These are phyloP conservation scores for Verticillium nonalfalfae DNA, from an alignment of 2,329 filamentous ascomycete species.

Conservation along the genomic window DNA sequence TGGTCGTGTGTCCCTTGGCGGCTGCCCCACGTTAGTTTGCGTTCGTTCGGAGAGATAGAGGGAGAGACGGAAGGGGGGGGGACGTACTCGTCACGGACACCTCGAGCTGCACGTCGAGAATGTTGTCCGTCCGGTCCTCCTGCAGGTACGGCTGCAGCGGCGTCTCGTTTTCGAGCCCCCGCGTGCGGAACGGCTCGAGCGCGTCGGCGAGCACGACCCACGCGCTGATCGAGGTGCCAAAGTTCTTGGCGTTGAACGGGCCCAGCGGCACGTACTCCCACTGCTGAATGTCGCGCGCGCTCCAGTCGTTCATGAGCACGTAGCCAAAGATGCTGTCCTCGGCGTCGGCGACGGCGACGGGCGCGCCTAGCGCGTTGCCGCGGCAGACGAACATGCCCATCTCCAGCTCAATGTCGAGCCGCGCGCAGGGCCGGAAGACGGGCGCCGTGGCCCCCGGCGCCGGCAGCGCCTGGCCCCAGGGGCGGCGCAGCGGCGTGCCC, in stretches of 20 bases:
- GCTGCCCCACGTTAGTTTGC: slow-evolving; percentile 9
- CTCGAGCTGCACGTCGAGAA: slow-evolving; percentile 29
- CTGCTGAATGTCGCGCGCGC: slow-evolving; percentile 53
- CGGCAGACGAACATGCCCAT: slow-evolving; percentile 68
- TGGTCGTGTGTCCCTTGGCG: slow-evolving; percentile 27
- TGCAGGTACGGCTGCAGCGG: slow-evolving; percentile 38
- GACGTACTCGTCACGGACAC: slow-evolving; percentile 31
- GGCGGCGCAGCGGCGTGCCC: slow-evolving; percentile 59
- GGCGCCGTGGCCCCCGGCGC: slow-evolving; percentile 38
- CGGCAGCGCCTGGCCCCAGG: slow-evolving; percentile 49
- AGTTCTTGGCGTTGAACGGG: slow-evolving; percentile 56
- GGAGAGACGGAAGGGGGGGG: not conserved
- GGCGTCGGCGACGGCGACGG: slow-evolving; percentile 58
- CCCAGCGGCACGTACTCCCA: slow-evolving; percentile 57
- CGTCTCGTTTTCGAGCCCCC: slow-evolving; percentile 21
- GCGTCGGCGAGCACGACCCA: slow-evolving; percentile 59
- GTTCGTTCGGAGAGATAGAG: not conserved
- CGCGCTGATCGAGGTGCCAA: slow-evolving; percentile 52
- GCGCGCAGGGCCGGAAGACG: slow-evolving; percentile 51
- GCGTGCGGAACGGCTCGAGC: slow-evolving; percentile 23
- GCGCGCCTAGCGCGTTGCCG: slow-evolving; percentile 57
- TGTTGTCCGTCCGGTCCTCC: slow-evolving; percentile 38
- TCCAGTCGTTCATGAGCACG: slow-evolving; percentile 61
- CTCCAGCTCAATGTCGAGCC: slow-evolving; percentile 73
- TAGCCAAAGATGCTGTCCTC: slow-evolving; percentile 67